Base-by-base conservation (phyloP, 148 eudicot species). In the Cornus florida region DNA sequence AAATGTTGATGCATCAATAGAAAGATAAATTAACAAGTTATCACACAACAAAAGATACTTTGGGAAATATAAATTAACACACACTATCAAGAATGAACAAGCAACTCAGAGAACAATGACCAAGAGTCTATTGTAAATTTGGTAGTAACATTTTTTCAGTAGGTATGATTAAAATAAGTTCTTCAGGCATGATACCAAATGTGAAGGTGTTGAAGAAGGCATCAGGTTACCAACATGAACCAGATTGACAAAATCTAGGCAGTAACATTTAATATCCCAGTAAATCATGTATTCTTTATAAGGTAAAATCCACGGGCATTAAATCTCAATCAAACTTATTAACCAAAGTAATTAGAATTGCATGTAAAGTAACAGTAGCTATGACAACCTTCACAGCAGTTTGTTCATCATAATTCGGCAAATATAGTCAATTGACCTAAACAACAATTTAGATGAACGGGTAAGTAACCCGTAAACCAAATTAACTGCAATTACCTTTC, bases 401-500 rank as follows among this genome's bases (percentile, higher is more conserved):
- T 46, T 17, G 24, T 28, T 73, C 66, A 53, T 9, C 43, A 56
- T 16, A 53, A 35, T n/a, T 12, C 56, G 41, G 13, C 56, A 32
- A 73, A 73, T 33, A 64, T 24, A 73, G 11, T 4, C 60, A 50
- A 50, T 31, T 53, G 66, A 73, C 10, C 65, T 53, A 20, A 53
- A 73, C n/a, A 31, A 16, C 33, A 46, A 3, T 64, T 73, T 46
- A 31, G 41, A 65, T 35, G 73, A 50, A 66, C 50, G 10, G 32
- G 6, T 48, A 31, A 73, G 22, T 75, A 60, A 39, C 23, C 23
- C n/a, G 20, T 43, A 17, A 32, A 72, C 62, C 22, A 35, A 41
- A 56, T 67, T 67, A n/a, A 62, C 20, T 24, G 74, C 23, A 75
- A 65, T 77, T 82, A 95, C 98, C 97, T 91, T 91, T 83, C 78